Evolutionary conservation across 768 basidiomycete species (phyloP).

Genomic region (Macrolepiota dolichaula): DNA sequence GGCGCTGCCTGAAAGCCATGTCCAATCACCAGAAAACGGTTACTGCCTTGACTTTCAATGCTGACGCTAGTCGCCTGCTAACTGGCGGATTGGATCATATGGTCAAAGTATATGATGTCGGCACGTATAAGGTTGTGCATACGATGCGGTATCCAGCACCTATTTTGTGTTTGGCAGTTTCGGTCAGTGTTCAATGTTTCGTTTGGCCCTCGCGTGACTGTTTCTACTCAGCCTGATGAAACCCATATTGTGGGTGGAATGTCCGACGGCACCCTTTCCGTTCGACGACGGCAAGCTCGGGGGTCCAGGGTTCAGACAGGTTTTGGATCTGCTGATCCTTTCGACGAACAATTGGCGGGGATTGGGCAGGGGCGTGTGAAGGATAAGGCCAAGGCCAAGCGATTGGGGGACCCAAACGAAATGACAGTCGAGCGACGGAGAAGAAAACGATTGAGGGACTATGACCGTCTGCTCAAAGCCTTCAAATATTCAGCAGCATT

Average conservation of each 20-base stretch:
- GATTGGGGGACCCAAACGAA: conserved; percentile 67
- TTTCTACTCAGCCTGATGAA: conserved; percentile 74
- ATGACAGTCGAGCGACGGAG: conserved; percentile 72
- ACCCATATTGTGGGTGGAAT: conserved; percentile 97
- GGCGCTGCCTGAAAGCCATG: conserved; percentile 83
- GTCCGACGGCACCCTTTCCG: conserved; percentile 97
- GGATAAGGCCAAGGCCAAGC: conserved; percentile 40
- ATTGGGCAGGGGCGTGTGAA: conserved; percentile 51
- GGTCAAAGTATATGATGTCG: conserved; percentile 98
- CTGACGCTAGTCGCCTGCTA: conserved; percentile 72
- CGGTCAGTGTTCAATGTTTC: conserved; percentile 42
- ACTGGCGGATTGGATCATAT: conserved; percentile 94
- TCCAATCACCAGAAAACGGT: conserved; percentile 99
- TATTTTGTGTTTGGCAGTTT: conserved; percentile 84
- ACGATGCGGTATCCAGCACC: conserved; percentile 98
- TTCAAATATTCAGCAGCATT: conserved; percentile 96
- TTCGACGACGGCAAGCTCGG: conserved; percentile 83
- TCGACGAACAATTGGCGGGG: conserved; percentile 1
- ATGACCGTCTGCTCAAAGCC: conserved; percentile 83
- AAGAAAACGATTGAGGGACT: conserved; percentile 72
- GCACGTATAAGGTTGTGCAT: conserved; percentile 92
- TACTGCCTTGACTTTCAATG: conserved; percentile 81
- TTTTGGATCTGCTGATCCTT: conserved; percentile 8
- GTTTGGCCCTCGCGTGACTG: conserved; percentile 9
- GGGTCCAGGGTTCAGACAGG: conserved; percentile 50